Evolutionary conservation across 2,329 filamentous ascomycete genomes (phyloP).

Genomic region (Graphium sp.): DNA sequence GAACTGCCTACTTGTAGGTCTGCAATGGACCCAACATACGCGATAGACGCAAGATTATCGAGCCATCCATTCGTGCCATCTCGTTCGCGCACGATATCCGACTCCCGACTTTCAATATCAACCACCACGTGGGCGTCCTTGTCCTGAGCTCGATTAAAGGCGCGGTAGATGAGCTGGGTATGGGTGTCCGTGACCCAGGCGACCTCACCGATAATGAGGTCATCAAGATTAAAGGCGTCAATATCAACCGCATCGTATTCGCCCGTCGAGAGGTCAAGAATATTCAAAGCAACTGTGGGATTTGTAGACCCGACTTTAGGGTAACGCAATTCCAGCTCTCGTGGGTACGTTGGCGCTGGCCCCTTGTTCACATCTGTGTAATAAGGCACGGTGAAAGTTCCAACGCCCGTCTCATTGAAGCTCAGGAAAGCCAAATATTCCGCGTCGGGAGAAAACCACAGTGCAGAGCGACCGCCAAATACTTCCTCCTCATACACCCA

Average conservation of each 20-base stretch:
- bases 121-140: slow-evolving; percentile 44
- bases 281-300: slow-evolving; percentile 42
- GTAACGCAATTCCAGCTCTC: slow-evolving; percentile 46
- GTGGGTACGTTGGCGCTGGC: slow-evolving; percentile 42
- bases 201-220: slow-evolving; percentile 51
- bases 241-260: slow-evolving; percentile 28
- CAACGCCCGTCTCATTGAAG: slow-evolving; percentile 64
- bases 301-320: slow-evolving; percentile 54
- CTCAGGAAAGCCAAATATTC: slow-evolving; percentile 76
- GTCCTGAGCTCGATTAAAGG: slow-evolving; percentile 54
- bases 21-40: slow-evolving; percentile 33
- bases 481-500: slow-evolving; percentile 66
- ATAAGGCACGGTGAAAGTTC: slow-evolving; percentile 48
- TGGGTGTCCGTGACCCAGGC: slow-evolving; percentile 48
- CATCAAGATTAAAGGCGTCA: slow-evolving; percentile 38
- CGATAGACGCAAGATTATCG: slow-evolving; percentile 38
- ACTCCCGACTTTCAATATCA: slow-evolving; percentile 26
- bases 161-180: slow-evolving; percentile 43
- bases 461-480: slow-evolving; percentile 57
- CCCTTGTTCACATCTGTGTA: slow-evolving; percentile 44
- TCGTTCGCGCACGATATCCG: slow-evolving; percentile 33
- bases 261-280: slow-evolving; percentile 33
- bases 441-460: slow-evolving; percentile 86
- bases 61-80: slow-evolving; percentile 46
- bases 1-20: slow-evolving; percentile 11